Percentiles rank a stretch among this genome's conserved stretches.
Conservation (phyloP, 257 asterid species). For the Datura wrightii region DNA sequence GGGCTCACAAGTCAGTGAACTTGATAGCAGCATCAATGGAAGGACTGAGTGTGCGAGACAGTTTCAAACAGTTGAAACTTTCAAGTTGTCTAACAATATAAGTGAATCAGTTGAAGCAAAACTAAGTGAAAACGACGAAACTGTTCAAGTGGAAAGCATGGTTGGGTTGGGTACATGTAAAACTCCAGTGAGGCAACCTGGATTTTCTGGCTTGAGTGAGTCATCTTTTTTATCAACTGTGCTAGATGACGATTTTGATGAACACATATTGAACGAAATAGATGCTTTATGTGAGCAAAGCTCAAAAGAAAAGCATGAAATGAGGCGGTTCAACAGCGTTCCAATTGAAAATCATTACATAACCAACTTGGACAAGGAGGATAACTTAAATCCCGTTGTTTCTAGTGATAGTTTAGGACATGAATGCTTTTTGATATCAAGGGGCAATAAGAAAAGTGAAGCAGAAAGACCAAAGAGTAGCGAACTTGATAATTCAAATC, state of each 20-base stretch:
- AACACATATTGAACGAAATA: conserved; percentile 70
- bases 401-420: conserved; percentile 10
- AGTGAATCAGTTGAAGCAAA: conserved; percentile 38
- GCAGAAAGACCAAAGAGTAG: conserved; percentile 22
- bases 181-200: conserved; percentile 50
- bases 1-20: conserved; percentile 12
- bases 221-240: conserved; percentile 38
- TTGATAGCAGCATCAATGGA: conserved; percentile 29
- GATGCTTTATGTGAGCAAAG: conserved; percentile 75
- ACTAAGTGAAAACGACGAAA: conserved; percentile 30
- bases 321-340: conserved; percentile 36
- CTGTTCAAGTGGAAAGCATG: conserved; percentile 38
- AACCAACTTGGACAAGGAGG: conserved; percentile 45
- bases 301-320: conserved; percentile 50
- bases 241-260: conserved; percentile 74
- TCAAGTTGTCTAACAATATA: conserved; percentile 24
- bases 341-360: conserved; percentile 40
- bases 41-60: conserved; percentile 19
- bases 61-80: conserved; percentile 21
- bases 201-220: conserved; percentile 39
- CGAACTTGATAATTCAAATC: conserved; percentile 4
- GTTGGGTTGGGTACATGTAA: conserved; percentile 34
- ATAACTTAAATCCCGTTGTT: conserved; percentile 29
- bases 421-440: conserved; percentile 2
- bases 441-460: conserved; percentile 18